Evolutionary conservation across 2,329 filamentous ascomycete genomes (phyloP).

Genomic region (Aspergillus intermedius): DNA sequence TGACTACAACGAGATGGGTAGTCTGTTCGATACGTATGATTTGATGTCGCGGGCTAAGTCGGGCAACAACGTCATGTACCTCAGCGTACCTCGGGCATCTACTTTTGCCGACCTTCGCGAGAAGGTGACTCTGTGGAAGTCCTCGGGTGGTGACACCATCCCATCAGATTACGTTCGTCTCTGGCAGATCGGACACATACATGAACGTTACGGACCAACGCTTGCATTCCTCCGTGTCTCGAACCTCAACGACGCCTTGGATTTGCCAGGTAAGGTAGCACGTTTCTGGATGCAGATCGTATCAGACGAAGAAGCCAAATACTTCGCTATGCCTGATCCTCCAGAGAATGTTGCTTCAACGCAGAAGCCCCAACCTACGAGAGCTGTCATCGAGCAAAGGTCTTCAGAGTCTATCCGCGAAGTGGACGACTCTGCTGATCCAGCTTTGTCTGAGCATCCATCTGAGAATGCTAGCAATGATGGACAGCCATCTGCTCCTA

Average conservation of each 20-base stretch:
- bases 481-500: not conserved
- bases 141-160: conserved; percentile 16
- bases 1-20: conserved; percentile 26
- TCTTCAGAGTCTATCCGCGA: conserved; percentile 19
- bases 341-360: conserved; percentile 13
- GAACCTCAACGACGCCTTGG: conserved; percentile 24
- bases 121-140: conserved; percentile 28
- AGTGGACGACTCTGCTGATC: not conserved
- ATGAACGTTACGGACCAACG: conserved; percentile 26
- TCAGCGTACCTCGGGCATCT: conserved; percentile 28
- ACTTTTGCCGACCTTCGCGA: conserved; percentile 32
- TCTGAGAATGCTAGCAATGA: not conserved
- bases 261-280: conserved; percentile 19
- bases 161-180: conserved; percentile 32
- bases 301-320: conserved; percentile 31
- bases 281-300: conserved; percentile 36
- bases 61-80: conserved; percentile 28
- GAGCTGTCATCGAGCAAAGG: conserved; percentile 22
- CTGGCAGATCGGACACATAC: conserved; percentile 34
- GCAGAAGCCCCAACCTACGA: conserved; percentile 26
- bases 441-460: not conserved
- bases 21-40: conserved; percentile 40
- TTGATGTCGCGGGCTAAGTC: conserved; percentile 35
- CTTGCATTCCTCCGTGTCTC: conserved; percentile 30
- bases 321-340: conserved; percentile 32